phyloP scores from a whole-genome alignment of 345 rosid species.

The Acer saccharum region DNA sequence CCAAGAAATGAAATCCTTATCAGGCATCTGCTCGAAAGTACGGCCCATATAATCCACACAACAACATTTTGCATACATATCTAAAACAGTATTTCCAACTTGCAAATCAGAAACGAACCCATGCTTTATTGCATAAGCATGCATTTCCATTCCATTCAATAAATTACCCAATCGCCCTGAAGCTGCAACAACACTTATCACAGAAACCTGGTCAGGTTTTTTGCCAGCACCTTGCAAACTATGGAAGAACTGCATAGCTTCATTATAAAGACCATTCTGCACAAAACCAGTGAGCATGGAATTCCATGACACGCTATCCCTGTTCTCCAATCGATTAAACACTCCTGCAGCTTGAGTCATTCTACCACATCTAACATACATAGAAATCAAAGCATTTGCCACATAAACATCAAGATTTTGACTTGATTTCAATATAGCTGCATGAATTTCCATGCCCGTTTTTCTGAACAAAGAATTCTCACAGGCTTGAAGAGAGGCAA shows the following conservation, averaged over 20 bases:
- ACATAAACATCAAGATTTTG: constrained; percentile 43
- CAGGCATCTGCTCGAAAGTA: constrained; percentile 52
- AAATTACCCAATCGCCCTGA: constrained; percentile 61
- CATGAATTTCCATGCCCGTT: constrained; percentile 74
- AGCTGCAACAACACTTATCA: constrained; percentile 51
- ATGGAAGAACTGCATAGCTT: constrained; percentile 55
- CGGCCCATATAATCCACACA: constrained; percentile 52
- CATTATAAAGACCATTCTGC: constrained; percentile 53
- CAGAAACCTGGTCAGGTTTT: constrained; percentile 59
- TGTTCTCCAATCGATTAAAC: constrained; percentile 39
- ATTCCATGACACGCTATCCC: constrained; percentile 66
- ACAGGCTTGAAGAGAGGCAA: constrained; percentile 76
- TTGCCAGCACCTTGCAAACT: constrained; percentile 48
- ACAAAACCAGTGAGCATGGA: constrained; percentile 65
- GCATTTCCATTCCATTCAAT: constrained; percentile 74
- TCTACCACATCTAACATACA: constrained; percentile 59
- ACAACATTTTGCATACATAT: constrained; percentile 80
- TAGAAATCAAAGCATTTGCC: constrained; percentile 72
- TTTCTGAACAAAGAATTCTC: constrained; percentile 44
- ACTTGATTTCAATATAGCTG: constrained; percentile 55
- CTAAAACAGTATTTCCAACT: constrained; percentile 72
- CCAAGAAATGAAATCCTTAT: constrained; percentile 82
- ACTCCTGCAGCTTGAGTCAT: constrained; percentile 47
- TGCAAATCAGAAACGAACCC: constrained; percentile 54
- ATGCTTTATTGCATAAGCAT: constrained; percentile 65